These are phyloP conservation scores for Ophiostoma ulmi DNA, from an alignment of 2,329 filamentous ascomycete genomes.

Conservation along the genomic window DNA sequence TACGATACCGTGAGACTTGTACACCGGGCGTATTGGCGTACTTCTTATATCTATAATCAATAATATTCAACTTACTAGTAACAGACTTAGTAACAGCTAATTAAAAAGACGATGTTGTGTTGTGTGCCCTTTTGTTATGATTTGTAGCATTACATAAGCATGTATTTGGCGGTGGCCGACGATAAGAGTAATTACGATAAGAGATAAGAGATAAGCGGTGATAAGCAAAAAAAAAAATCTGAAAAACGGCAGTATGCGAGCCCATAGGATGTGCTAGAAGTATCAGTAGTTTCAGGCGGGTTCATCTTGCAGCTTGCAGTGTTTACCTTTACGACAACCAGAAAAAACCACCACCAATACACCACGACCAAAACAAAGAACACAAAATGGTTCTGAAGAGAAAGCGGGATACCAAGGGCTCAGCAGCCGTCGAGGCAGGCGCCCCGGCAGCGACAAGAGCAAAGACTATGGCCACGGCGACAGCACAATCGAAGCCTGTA, in stretches of 20 bases:
- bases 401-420: conserved; percentile 25
- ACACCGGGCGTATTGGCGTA: not conserved
- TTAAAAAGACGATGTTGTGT: not conserved
- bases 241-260: not conserved
- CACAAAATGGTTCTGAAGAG: conserved; percentile 22
- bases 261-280: conserved; percentile 12
- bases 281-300: not conserved
- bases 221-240: conserved; percentile 22
- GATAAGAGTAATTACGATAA: conserved; percentile 25
- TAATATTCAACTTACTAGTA: not conserved
- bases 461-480: conserved; percentile 18
- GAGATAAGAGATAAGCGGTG: conserved; percentile 17
- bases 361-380: not conserved
- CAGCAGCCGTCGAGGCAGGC: conserved; percentile 2
- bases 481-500: conserved; percentile 9
- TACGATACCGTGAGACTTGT: not conserved
- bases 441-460: conserved; percentile 12
- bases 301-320: not conserved
- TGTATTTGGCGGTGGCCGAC: conserved; percentile 1
- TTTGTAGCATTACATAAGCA: not conserved
- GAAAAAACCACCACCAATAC: not conserved
- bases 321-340: not conserved
- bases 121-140: not conserved
- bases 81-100: not conserved
- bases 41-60: not conserved